A percentile compares a stretch with the other conserved stretches of the same genome.
Conservation (phyloP, 1,284 basidiomycete species). For the Rhodofomes roseus region DNA sequence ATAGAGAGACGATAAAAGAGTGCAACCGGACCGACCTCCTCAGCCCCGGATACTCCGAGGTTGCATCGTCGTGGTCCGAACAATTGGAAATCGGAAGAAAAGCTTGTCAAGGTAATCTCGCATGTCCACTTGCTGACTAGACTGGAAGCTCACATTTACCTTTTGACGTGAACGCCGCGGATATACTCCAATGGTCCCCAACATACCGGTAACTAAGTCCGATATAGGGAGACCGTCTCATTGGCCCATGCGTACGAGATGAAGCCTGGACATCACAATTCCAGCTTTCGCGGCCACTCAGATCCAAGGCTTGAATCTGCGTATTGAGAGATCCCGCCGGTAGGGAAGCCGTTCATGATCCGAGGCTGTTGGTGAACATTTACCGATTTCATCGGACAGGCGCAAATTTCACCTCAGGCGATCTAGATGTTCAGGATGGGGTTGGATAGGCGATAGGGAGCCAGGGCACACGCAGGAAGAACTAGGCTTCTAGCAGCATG, state of each 20-base stretch:
- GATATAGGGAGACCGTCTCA: background rate
- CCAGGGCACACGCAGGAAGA: background rate
- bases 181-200: background rate
- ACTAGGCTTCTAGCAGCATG: background rate
- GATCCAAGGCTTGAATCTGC: background rate
- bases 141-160: background rate
- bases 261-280: background rate
- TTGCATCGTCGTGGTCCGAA: background rate
- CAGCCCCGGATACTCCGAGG: no score
- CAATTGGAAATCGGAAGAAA: background rate
- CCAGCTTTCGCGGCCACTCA: background rate
- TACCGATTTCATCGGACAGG: background rate
- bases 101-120: background rate
- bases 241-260: background rate
- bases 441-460: background rate
- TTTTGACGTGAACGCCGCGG: background rate
- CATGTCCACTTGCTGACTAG: background rate
- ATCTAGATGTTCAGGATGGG: no score
- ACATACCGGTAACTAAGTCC: background rate
- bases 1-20: no score
- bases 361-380: background rate
- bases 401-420: background rate
- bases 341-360: background rate
- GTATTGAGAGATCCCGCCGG: background rate
- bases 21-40: no score